Conservation (phyloP, 768 basidiomycete genomes). For the Melanogaster broomeanus region DNA sequence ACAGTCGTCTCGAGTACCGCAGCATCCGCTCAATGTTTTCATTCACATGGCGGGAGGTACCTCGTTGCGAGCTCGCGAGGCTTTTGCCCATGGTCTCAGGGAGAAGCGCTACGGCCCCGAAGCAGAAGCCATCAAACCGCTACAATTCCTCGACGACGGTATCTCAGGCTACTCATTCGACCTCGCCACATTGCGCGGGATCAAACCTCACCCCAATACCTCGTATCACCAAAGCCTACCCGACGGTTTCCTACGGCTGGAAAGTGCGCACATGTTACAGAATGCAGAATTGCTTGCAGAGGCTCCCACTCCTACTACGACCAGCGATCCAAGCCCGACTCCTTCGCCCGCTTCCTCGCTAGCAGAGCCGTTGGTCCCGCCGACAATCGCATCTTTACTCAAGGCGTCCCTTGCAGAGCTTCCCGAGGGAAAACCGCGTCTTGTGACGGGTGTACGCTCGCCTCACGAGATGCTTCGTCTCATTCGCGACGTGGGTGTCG, state of each 20-base stretch:
- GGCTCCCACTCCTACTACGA: conserved; percentile 6
- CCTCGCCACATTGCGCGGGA: conserved; percentile 49
- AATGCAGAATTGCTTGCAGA: conserved; percentile 9
- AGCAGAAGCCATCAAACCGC: conserved; percentile 49
- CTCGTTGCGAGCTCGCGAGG: conserved; percentile 54
- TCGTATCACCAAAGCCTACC: conserved; percentile 14
- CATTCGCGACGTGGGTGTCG: conserved; percentile 64
- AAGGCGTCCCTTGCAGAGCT: conserved; percentile 59
- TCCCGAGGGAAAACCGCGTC: conserved; percentile 57
- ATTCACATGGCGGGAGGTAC: conserved; percentile 71
- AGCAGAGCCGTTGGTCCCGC: neutral
- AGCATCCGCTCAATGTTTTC: conserved; percentile 49
- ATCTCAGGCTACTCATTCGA: conserved; percentile 73
- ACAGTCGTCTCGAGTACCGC: neutral
- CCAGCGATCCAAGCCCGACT: neutral
- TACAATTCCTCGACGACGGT: conserved; percentile 64
- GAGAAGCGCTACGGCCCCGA: conserved; percentile 61
- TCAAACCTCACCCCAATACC: conserved; percentile 14
- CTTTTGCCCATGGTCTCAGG: conserved; percentile 58
- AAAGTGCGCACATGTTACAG: conserved; percentile 13
- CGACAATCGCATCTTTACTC: conserved; percentile 44
- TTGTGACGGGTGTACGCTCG: conserved; percentile 53
- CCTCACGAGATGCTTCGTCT: conserved; percentile 79
- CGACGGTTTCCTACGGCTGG: conserved; percentile 14
- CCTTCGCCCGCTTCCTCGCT: neutral